A percentile compares a stretch with the other conserved stretches of the same genome.
These are phyloP conservation scores for Phyllostachys edulis DNA, from an alignment of 176 grass and related monocot species.

Conservation along the genomic window DNA sequence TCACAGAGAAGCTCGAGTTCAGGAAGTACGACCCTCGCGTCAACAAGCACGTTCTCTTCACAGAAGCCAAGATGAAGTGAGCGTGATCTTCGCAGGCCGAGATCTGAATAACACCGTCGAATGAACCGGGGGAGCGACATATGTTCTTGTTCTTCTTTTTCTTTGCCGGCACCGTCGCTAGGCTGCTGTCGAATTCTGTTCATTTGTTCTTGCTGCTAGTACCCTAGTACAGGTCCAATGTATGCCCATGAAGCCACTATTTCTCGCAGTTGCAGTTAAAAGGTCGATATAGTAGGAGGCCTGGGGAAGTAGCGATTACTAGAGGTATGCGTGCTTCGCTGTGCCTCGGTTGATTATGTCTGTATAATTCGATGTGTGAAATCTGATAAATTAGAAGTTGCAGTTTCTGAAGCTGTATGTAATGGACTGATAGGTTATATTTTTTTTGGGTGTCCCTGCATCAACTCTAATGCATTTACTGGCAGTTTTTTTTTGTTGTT, in stretches of 20 bases:
- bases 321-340: no score
- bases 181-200: not conserved
- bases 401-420: no score
- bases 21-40: constrained; percentile 67
- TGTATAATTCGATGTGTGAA: no score
- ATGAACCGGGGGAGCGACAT: not conserved
- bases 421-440: no score
- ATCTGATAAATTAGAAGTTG: no score
- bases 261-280: not conserved
- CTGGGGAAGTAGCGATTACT: no score
- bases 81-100: not conserved
- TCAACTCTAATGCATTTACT: no score
- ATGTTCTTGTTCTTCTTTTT: not conserved
- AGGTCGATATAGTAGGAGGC: not conserved
- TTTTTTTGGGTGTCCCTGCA: no score
- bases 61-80: constrained; percentile 75
- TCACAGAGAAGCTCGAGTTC: constrained; percentile 66
- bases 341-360: no score
- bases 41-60: constrained; percentile 74
- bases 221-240: not conserved
- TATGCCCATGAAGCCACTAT: not conserved
- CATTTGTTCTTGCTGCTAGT: not conserved
- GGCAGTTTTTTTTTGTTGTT: no score
- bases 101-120: not conserved
- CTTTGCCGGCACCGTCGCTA: not conserved